phyloP scores from a whole-genome alignment of 768 basidiomycete genomes.

The Asterophora parasitica region DNA sequence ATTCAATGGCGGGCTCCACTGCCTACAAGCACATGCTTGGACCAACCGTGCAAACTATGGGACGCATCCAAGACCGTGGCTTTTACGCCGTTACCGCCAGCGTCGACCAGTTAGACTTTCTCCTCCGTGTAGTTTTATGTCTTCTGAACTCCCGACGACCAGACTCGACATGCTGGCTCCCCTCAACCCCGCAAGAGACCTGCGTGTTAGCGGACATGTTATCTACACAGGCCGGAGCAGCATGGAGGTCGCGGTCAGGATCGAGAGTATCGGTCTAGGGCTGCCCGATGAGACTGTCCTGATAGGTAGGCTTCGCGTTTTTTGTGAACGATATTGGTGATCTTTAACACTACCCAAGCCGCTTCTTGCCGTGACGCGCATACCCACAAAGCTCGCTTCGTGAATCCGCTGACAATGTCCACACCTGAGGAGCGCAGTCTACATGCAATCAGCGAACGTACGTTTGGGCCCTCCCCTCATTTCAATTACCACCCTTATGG shows the following conservation, averaged over 20 bases:
- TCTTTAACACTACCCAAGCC: conserved; percentile 39
- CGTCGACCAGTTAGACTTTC: conserved; percentile 58
- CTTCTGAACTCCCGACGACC: neutral
- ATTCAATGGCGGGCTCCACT: conserved; percentile 81
- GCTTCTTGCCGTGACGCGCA: conserved; percentile 77
- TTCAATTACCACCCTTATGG: too few species aligned
- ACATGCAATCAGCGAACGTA: conserved; percentile 64
- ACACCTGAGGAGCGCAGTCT: conserved; percentile 62
- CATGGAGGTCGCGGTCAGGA: conserved; percentile 84
- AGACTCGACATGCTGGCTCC: conserved; percentile 66
- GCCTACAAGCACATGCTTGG: conserved; percentile 81
- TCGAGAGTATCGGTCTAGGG: conserved; percentile 55
- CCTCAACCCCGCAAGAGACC: conserved; percentile 56
- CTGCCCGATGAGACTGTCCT: conserved; percentile 58
- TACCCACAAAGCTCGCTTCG: conserved; percentile 57
- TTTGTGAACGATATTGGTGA: too few species aligned
- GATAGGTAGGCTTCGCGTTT: conserved; percentile 39
- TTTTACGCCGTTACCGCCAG: conserved; percentile 84
- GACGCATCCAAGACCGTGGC: conserved; percentile 54
- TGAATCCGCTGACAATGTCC: conserved; percentile 57
- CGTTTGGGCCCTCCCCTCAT: conserved; percentile 15
- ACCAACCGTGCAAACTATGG: conserved; percentile 48
- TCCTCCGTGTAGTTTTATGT: neutral
- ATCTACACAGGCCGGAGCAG: conserved; percentile 73
- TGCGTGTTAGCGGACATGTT: conserved; percentile 78